These are phyloP conservation scores for Coriolopsis trogii DNA, from an alignment of 1,284 basidiomycete species.

Conservation along the genomic window DNA sequence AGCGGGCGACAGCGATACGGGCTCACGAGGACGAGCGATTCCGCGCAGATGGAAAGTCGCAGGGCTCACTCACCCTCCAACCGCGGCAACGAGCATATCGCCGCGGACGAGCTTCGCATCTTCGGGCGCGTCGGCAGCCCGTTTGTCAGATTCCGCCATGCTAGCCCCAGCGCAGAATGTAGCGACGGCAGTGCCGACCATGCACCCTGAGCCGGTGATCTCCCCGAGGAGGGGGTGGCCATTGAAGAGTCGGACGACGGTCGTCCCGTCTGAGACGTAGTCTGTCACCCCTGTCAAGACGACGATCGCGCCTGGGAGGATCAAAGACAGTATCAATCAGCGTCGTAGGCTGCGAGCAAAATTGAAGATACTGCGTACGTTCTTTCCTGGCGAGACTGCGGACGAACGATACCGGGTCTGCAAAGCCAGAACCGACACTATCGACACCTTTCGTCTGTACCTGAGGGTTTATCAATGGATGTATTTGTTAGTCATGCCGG, in stretches of 20 bases:
- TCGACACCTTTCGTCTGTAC: slow-evolving; percentile 90
- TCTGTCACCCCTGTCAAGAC: slow-evolving; percentile 85
- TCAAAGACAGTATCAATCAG: slow-evolving; percentile 1
- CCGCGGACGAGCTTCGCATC: slow-evolving; percentile 60
- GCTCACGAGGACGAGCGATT: no score
- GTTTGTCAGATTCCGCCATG: slow-evolving; percentile 32
- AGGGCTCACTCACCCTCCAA: slow-evolving; percentile 65
- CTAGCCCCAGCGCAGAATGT: slow-evolving; percentile 78
- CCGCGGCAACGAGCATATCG: slow-evolving; percentile 74
- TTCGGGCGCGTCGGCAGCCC: slow-evolving; percentile 26
- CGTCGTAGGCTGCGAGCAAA: not conserved
- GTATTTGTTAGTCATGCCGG: not conserved
- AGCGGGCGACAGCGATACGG: no score
- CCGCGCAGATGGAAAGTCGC: not conserved
- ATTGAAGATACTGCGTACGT: slow-evolving; percentile 48
- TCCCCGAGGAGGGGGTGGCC: slow-evolving; percentile 77
- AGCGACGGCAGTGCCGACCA: slow-evolving; percentile 79
- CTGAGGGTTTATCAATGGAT: slow-evolving; percentile 39
- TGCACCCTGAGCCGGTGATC: slow-evolving; percentile 92
- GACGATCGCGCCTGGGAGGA: slow-evolving; percentile 71
- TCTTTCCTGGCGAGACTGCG: slow-evolving; percentile 74
- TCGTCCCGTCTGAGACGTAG: slow-evolving; percentile 84
- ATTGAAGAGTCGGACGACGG: slow-evolving; percentile 72
- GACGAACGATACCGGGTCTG: slow-evolving; percentile 76
- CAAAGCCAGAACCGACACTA: slow-evolving; percentile 76